These are phyloP conservation scores for Avena insularis DNA, from an alignment of 176 grass and related monocot species.

Conservation along the genomic window DNA sequence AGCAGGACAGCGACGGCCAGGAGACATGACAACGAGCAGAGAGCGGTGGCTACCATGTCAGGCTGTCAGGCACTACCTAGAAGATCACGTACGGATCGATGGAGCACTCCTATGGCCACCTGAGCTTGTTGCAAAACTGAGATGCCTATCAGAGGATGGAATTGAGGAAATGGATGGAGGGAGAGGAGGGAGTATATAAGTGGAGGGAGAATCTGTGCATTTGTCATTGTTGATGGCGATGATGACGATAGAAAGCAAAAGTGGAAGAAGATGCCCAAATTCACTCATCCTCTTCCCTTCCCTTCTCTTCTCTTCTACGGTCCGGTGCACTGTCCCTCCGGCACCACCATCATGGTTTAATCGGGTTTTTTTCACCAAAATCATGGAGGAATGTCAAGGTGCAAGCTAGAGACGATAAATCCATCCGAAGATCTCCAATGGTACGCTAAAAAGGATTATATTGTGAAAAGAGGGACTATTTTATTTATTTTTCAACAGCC, in stretches of 20 bases:
- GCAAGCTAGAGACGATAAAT: no score
- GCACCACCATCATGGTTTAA: no score
- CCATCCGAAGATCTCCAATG: no score
- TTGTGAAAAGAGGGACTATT: no score
- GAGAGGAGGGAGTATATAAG: slow-evolving; percentile 49
- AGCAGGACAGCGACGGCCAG: not conserved
- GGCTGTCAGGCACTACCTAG: not conserved
- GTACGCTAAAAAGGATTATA: no score
- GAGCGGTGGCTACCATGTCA: slow-evolving; percentile 36
- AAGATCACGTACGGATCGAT: not conserved
- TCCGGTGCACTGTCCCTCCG: not conserved
- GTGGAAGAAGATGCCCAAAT: not conserved
- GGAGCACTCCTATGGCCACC: not conserved
- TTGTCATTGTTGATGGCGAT: not conserved
- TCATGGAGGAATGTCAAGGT: no score
- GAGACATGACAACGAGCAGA: slow-evolving; percentile 23
- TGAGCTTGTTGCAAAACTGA: not conserved
- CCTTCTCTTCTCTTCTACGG: not conserved
- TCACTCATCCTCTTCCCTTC: not conserved
- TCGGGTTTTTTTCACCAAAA: no score
- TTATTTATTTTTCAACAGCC: no score
- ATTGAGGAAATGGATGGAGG: not conserved
- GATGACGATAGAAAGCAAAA: slow-evolving; percentile 54
- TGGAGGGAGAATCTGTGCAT: slow-evolving; percentile 46
- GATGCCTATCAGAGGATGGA: not conserved